Evolutionary conservation across 2,329 filamentous ascomycete species (phyloP), one percentile per base, ranked within the genome.

Genomic region (Aureobasidium lini): DNA sequence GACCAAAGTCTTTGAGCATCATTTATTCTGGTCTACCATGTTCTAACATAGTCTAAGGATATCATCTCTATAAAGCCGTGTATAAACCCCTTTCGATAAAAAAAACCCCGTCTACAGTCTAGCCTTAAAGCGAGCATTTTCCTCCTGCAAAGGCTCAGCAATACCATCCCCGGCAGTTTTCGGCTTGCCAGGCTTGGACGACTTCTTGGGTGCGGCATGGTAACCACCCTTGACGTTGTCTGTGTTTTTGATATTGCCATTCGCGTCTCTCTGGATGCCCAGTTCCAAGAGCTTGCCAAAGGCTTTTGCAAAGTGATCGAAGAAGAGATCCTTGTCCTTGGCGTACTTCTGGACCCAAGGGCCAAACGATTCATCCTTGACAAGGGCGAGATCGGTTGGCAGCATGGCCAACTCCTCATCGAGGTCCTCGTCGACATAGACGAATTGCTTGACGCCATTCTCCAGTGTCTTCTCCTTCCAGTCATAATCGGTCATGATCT

Each of bases 401-500:
- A 86, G 67, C 84, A 86, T 86, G 84, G 86, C 86, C 43, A 86
- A 72, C 59, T 81, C 80, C 60, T 80, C 79, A 46, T 79, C 78
- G 6, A 70, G 71, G 64, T 85, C 80, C 48, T 83, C 80, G 62
- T 85, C 82, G 49, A 79, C 77, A 65, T 83, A 82, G 46, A 80
- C 78, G 68, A 83, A 87, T 71, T 86, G 82, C 58, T 75, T 71
- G 16, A 82, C 67, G 0, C 81, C 82, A 62, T 78, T 81, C 13
- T 70, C 67, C 57, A 84, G 68, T 11, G 74, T 80, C 69, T 78
- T 81, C 61, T 77, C 77, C 68, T 78, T 79, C 81, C 81, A 84
- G 53, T 81, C 75, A 31, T 81, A 68, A 18, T 72, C 75, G 36
- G 79, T 69, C 64, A 84, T 69, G 52, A 84, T 71, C 52, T 75